phyloP scores from a whole-genome alignment of 179 eudicot species.

The Beta macrorhiza region DNA sequence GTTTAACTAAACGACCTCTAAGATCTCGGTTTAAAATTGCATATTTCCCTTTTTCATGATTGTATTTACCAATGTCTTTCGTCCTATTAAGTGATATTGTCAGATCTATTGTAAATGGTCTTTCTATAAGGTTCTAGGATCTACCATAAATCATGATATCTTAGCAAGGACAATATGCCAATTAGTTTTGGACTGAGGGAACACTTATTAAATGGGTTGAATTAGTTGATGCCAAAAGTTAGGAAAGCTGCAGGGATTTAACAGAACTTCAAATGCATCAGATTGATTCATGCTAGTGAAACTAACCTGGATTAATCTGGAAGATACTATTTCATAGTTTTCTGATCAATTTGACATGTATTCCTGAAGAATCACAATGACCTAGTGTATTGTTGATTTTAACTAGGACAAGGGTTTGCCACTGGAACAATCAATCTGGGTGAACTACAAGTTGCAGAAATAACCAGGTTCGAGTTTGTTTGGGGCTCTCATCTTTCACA shows the following conservation, averaged over 20 bases:
- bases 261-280: not conserved
- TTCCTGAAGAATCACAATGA: not conserved
- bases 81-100: no score
- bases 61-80: no score
- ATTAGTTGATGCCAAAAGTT: not conserved
- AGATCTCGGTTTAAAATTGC: no score
- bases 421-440: conserved; percentile 62
- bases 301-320: not conserved
- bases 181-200: no score
- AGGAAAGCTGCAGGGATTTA: not conserved
- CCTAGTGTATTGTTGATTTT: not conserved
- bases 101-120: no score
- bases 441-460: conserved; percentile 64
- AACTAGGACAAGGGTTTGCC: conserved; percentile 71
- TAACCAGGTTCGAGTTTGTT: conserved; percentile 57
- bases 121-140: no score
- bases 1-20: no score
- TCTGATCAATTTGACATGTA: not conserved
- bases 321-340: no score
- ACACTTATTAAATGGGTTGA: no score
- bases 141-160: no score
- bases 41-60: no score
- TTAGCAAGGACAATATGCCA: no score
- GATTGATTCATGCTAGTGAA: not conserved
- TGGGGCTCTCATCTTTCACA: conserved; percentile 56